phyloP scores from a whole-genome alignment of 2,329 filamentous ascomycete species.

The Cytospora piceae region DNA sequence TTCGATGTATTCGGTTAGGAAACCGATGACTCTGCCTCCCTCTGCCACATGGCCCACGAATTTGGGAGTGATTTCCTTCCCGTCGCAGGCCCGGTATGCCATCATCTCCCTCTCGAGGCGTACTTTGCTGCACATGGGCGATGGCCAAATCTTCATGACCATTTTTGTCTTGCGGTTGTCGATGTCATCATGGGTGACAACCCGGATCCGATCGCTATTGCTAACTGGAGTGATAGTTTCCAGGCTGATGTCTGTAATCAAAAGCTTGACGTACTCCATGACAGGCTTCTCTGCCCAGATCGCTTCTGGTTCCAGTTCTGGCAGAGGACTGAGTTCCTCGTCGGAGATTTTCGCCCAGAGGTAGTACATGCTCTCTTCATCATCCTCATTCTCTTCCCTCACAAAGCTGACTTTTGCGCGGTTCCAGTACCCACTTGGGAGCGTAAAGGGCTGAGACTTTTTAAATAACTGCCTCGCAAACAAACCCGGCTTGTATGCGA shows the following conservation, averaged over 20 bases:
- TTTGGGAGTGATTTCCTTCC: constrained; percentile 8
- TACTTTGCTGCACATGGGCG: constrained; percentile 1
- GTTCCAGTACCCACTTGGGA: constrained; percentile 19
- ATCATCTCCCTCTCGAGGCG: constrained; percentile 26
- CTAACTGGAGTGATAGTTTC: not conserved
- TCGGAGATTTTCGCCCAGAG: not conserved
- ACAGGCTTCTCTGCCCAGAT: constrained; percentile 18
- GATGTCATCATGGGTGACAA: not conserved
- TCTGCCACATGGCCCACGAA: constrained; percentile 24
- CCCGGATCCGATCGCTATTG: constrained; percentile 8
- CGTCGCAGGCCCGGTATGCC: constrained; percentile 19
- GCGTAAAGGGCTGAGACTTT: not conserved
- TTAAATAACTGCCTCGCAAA: not conserved
- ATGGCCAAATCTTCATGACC: constrained; percentile 25
- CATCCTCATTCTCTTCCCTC: not conserved
- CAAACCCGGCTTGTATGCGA: not conserved
- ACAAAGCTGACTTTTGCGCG: constrained; percentile 4
- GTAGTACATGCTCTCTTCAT: not conserved
- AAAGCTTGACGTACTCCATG: constrained; percentile 11
- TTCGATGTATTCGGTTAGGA: constrained; percentile 17
- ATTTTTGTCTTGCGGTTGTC: not conserved
- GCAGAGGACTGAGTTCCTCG: not conserved
- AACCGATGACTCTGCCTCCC: constrained; percentile 21
- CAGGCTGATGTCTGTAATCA: not conserved
- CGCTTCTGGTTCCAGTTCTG: not conserved